Evolutionary conservation across 2,329 filamentous ascomycete genomes (phyloP).

Genomic region (Rutstroemia sp.): DNA sequence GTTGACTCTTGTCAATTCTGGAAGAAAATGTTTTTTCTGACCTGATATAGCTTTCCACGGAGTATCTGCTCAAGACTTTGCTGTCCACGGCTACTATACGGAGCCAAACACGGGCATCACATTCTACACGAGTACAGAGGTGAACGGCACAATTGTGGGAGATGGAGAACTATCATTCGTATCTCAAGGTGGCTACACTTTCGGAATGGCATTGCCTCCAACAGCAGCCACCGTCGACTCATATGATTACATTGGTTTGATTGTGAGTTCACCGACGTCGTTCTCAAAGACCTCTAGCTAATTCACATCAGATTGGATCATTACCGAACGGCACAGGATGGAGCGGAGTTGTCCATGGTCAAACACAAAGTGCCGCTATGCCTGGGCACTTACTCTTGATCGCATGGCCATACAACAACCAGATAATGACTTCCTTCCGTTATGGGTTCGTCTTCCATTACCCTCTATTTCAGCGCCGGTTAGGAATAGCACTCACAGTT

Average conservation of each 20-base stretch:
- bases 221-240: constrained; percentile 40
- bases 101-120: constrained; percentile 43
- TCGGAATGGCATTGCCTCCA: constrained; percentile 47
- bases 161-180: constrained; percentile 24
- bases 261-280: constrained; percentile 35
- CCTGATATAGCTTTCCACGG: constrained; percentile 14
- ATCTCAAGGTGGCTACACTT: constrained; percentile 38
- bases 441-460: constrained; percentile 32
- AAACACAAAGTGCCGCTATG: constrained; percentile 39
- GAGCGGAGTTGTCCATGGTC: constrained; percentile 50
- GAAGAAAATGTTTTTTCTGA: constrained; percentile 3
- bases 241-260: constrained; percentile 51
- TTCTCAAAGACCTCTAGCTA: neutral
- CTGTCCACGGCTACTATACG: constrained; percentile 31
- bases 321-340: constrained; percentile 43
- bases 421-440: constrained; percentile 50
- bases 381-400: constrained; percentile 49
- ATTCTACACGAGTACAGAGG: constrained; percentile 43
- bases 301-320: constrained; percentile 33
- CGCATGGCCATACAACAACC: constrained; percentile 45
- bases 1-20: neutral
- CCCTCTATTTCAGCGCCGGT: neutral
- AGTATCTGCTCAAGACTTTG: constrained; percentile 26
- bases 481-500: neutral
- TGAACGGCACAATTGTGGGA: constrained; percentile 31